Conservation (phyloP, 345 rosid genomes). For the Rubroshorea leprosula region DNA sequence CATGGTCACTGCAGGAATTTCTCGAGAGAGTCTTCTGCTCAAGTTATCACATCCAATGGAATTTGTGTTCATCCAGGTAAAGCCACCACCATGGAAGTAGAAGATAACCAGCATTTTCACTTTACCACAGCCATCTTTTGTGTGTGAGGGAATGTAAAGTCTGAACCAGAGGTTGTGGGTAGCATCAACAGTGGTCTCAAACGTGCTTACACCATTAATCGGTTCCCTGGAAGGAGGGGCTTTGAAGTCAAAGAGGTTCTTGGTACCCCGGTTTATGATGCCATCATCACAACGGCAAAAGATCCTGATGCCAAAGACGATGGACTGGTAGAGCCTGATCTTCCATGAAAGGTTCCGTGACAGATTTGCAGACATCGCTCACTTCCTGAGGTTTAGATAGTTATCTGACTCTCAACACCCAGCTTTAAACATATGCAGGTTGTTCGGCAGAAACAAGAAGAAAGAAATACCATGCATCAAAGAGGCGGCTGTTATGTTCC, state of each 20-base stretch:
- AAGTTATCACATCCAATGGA: conserved; percentile 3
- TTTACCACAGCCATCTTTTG: no score
- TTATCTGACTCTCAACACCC: no score
- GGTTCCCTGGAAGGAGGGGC: conserved; percentile 3
- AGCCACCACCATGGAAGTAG: conserved; percentile 16
- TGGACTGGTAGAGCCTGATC: not conserved
- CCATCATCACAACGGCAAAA: conserved; percentile 6
- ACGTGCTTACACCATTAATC: not conserved
- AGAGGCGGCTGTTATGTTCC: no score
- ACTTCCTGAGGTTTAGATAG: no score
- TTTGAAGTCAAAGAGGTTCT: conserved; percentile 10
- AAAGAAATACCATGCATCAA: no score
- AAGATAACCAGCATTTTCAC: not conserved
- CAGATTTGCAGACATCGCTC: no score
- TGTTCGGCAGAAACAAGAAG: no score
- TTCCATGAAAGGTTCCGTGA: not conserved
- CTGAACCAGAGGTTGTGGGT: conserved; percentile 13
- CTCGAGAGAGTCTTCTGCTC: conserved; percentile 8
- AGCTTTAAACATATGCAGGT: no score
- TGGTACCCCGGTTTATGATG: conserved; percentile 9
- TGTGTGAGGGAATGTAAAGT: not conserved
- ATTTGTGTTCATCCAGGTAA: not conserved
- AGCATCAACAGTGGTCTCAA: conserved; percentile 3
- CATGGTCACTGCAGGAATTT: conserved; percentile 7
- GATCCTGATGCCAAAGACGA: not conserved